Conservation (phyloP, 768 basidiomycete genomes). For the Cytidiella melzeri region DNA sequence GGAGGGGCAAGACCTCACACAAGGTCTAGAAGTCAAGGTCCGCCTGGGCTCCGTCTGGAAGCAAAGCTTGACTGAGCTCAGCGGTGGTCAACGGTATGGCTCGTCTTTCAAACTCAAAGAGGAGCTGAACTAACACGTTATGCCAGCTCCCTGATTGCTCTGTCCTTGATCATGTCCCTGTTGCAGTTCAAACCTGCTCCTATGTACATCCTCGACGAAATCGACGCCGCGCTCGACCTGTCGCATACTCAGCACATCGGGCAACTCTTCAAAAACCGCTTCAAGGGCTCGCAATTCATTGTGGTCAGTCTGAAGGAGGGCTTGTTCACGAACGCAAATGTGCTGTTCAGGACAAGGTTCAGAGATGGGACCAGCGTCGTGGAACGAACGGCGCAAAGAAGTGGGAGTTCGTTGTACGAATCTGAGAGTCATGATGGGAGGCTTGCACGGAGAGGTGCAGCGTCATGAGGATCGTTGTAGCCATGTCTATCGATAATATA, state of each 20-base stretch:
- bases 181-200: constrained; percentile 99
- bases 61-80: constrained; percentile 92
- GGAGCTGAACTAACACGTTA: not conserved
- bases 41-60: constrained; percentile 95
- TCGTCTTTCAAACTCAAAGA: not conserved
- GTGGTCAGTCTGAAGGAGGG: constrained; percentile 97
- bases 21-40: constrained; percentile 97
- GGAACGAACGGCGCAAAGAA: constrained; percentile 68
- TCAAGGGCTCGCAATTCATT: constrained; percentile 98
- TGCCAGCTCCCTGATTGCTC: constrained; percentile 86
- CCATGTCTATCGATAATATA: too few relatives aligned
- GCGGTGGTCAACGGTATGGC: constrained; percentile 89
- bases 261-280: constrained; percentile 93
- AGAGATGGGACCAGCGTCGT: constrained; percentile 91
- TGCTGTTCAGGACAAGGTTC: constrained; percentile 88
- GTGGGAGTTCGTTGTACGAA: constrained; percentile 40
- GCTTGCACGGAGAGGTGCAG: not conserved
- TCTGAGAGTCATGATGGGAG: not conserved
- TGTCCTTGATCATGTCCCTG: constrained; percentile 97
- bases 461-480: too few relatives aligned
- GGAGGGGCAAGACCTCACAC: constrained; percentile 88
- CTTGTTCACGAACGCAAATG: constrained; percentile 95
- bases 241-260: constrained; percentile 98
- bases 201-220: constrained; percentile 99
- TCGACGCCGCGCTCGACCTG: constrained; percentile 94